Evolutionary conservation across 1,284 basidiomycete species (phyloP).

Genomic region (Neotropicomus parvogracilis): DNA sequence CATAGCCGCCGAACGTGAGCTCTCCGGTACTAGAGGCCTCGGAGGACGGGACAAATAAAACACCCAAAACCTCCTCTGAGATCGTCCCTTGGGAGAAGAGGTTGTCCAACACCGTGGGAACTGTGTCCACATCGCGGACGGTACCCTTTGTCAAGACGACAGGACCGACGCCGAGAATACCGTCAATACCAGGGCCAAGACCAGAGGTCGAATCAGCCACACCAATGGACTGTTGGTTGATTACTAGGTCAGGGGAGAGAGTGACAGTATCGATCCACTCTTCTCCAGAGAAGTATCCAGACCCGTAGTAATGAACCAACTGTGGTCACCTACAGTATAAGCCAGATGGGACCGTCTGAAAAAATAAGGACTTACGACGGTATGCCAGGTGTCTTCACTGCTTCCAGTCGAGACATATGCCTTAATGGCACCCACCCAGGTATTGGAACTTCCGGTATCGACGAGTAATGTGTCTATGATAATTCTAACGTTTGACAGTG

Average conservation of each 20-base stretch:
- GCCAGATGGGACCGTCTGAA: neutral
- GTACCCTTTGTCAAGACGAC: constrained; percentile 44
- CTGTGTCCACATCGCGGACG: constrained; percentile 18
- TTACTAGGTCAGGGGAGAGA: constrained; percentile 41
- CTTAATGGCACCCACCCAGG: constrained; percentile 37
- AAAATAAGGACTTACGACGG: constrained; percentile 30
- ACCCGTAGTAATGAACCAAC: constrained; percentile 49
- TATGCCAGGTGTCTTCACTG: constrained; percentile 41
- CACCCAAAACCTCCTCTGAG: constrained; percentile 41
- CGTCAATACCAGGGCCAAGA: constrained; percentile 43
- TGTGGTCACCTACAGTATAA: neutral
- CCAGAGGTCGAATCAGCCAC: constrained; percentile 42
- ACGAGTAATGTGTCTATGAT: constrained; percentile 23
- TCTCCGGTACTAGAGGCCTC: constrained; percentile 37
- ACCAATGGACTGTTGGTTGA: constrained; percentile 50
- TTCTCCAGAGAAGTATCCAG: constrained; percentile 47
- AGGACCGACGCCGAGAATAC: constrained; percentile 56
- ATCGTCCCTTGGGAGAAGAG: constrained; percentile 43
- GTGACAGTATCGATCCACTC: constrained; percentile 50
- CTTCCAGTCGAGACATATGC: constrained; percentile 41
- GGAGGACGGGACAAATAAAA: constrained; percentile 45
- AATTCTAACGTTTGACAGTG: neutral
- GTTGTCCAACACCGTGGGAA: constrained; percentile 44
- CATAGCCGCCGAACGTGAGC: constrained; percentile 48
- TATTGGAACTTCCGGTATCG: constrained; percentile 37